A percentile compares a stretch with the other conserved stretches of the same genome.
phyloP scores from a whole-genome alignment of 1,139 yeast genomes.

The Kazachstania sp. region DNA sequence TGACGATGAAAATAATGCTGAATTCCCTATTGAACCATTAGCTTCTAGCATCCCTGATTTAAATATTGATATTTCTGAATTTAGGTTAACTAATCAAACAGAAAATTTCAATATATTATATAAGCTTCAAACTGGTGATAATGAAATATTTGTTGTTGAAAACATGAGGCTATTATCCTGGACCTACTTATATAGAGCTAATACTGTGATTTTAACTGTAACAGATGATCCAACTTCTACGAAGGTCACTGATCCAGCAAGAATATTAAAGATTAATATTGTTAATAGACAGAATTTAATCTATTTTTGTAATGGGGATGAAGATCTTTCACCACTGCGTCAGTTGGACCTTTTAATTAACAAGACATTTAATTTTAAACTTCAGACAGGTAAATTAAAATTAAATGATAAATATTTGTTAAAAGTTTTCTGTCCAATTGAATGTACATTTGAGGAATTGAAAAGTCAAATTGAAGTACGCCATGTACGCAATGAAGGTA shows the following conservation, averaged over 20 bases:
- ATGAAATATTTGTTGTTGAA: background rate
- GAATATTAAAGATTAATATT: slow-evolving; percentile 12
- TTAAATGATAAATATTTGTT: slow-evolving; percentile 1
- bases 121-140: background rate
- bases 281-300: slow-evolving; percentile 9
- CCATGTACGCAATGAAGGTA: background rate
- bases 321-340: background rate
- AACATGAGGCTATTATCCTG: background rate
- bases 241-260: slow-evolving; percentile 13
- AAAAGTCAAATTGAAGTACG: slow-evolving; percentile 3
- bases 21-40: background rate
- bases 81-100: background rate
- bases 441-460: slow-evolving; percentile 21
- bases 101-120: background rate
- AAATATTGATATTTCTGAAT: background rate
- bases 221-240: slow-evolving; percentile 10
- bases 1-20: background rate
- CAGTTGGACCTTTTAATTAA: slow-evolving; percentile 1
- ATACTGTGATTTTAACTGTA: background rate
- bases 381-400: slow-evolving; percentile 6
- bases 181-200: background rate
- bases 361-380: slow-evolving; percentile 8
- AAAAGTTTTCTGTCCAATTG: slow-evolving; percentile 20
- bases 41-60: background rate
- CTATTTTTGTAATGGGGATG: slow-evolving; percentile 8